These are phyloP conservation scores for Boletus speciosus DNA, from an alignment of 768 basidiomycete genomes.

Conservation along the genomic window DNA sequence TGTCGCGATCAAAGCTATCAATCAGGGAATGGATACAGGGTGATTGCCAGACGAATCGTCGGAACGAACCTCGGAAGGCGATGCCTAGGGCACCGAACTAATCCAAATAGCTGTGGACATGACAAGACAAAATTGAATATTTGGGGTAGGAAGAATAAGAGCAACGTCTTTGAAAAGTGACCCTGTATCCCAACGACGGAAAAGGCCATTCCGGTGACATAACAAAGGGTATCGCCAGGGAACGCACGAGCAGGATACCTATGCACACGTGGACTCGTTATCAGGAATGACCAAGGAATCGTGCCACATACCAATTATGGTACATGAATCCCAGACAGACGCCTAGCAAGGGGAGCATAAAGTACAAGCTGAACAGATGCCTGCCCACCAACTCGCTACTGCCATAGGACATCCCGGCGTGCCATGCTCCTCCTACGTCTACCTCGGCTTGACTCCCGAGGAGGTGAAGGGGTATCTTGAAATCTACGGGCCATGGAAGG, in stretches of 20 bases:
- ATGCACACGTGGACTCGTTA: not conserved
- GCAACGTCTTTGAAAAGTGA: constrained; percentile 94
- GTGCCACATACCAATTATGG: constrained; percentile 81
- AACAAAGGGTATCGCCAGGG: constrained; percentile 96
- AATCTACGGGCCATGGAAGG: constrained; percentile 82
- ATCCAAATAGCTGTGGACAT: constrained; percentile 89
- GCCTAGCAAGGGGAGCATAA: constrained; percentile 92
- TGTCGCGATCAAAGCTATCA: constrained; percentile 66
- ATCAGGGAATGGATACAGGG: not conserved
- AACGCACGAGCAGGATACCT: constrained; percentile 97
- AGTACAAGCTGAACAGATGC: constrained; percentile 94
- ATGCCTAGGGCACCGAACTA: constrained; percentile 93
- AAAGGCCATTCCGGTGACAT: constrained; percentile 98
- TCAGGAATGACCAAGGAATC: not conserved
- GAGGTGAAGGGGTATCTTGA: constrained; percentile 67
- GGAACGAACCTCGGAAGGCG: constrained; percentile 76
- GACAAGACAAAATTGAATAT: constrained; percentile 96
- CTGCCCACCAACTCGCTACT: constrained; percentile 85
- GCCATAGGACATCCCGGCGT: constrained; percentile 81
- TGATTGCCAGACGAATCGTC: not conserved
- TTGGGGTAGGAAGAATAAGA: constrained; percentile 96
- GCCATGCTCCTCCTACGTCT: constrained; percentile 76
- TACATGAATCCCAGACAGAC: constrained; percentile 89
- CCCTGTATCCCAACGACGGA: constrained; percentile 96
- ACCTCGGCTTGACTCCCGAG: constrained; percentile 64